A percentile compares a stretch with the other conserved stretches of the same genome.
Evolutionary conservation across 768 basidiomycete genomes (phyloP).

Genomic region (Boletellus ananiceps): DNA sequence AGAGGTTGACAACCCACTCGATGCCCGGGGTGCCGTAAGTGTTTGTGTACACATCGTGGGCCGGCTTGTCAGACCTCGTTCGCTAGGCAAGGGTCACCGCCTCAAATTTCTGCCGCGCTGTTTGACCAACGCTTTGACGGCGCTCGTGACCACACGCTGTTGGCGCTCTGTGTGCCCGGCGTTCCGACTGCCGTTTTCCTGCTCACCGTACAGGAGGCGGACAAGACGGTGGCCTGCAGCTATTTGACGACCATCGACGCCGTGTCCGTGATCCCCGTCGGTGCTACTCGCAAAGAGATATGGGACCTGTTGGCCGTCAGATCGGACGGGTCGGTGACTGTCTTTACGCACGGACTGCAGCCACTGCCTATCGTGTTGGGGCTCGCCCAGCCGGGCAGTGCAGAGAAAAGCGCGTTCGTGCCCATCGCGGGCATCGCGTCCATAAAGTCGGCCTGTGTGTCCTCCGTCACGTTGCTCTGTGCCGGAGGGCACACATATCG

Average conservation of each 20-base stretch:
- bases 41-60: background rate
- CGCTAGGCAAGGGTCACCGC: constrained; percentile 13
- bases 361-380: constrained; percentile 37
- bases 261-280: constrained; percentile 51
- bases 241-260: constrained; percentile 40
- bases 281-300: constrained; percentile 57
- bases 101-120: constrained; percentile 46
- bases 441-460: constrained; percentile 46
- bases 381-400: constrained; percentile 9
- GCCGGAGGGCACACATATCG: constrained; percentile 45
- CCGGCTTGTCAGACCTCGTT: constrained; percentile 1
- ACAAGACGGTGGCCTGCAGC: constrained; percentile 39
- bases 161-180: constrained; percentile 53
- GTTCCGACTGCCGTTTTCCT: constrained; percentile 45
- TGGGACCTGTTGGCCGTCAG: constrained; percentile 68
- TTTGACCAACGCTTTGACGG: constrained; percentile 68
- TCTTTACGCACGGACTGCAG: constrained; percentile 61
- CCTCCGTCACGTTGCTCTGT: constrained; percentile 50
- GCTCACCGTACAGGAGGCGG: constrained; percentile 38
- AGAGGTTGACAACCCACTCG: constrained; percentile 50
- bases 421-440: constrained; percentile 35
- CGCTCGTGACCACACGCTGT: constrained; percentile 43
- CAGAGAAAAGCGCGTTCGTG: background rate
- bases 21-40: constrained; percentile 50
- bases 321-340: constrained; percentile 46